These are phyloP conservation scores for Fremontodendron californicum DNA, from an alignment of 345 rosid genomes.

Conservation along the genomic window DNA sequence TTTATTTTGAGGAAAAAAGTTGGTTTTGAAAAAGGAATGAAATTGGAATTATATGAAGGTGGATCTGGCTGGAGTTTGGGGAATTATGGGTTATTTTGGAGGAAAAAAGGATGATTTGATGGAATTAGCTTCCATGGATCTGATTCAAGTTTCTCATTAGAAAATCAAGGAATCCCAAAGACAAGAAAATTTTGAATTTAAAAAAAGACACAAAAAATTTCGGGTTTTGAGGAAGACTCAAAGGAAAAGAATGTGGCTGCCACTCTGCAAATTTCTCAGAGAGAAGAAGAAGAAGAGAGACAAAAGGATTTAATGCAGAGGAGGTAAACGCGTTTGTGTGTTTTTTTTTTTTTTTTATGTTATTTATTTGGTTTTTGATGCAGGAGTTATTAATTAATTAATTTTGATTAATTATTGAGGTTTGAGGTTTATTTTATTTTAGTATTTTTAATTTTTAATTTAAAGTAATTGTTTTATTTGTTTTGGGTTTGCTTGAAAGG, in stretches of 20 bases:
- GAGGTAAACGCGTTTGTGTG: not conserved
- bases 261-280: not conserved
- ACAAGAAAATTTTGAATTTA: not conserved
- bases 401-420: not conserved
- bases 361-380: too few relatives aligned
- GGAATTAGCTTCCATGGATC: slow-evolving; percentile 23
- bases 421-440: too few relatives aligned
- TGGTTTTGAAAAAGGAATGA: not conserved
- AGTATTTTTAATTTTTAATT: not conserved
- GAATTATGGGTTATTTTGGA: not conserved
- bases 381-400: not conserved
- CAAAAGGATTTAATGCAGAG: not conserved
- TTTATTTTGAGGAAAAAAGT: not conserved
- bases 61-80: slow-evolving; percentile 10
- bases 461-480: not conserved
- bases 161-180: not conserved
- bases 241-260: slow-evolving; percentile 14
- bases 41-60: slow-evolving; percentile 4
- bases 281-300: not conserved
- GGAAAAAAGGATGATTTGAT: not conserved
- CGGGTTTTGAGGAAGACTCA: not conserved
- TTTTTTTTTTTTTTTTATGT: too few relatives aligned
- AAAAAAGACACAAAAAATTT: not conserved
- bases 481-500: not conserved
- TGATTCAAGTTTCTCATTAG: slow-evolving; percentile 4